phyloP scores from a whole-genome alignment of 2,329 filamentous ascomycete species.

The Colletotrichum theobromicola region DNA sequence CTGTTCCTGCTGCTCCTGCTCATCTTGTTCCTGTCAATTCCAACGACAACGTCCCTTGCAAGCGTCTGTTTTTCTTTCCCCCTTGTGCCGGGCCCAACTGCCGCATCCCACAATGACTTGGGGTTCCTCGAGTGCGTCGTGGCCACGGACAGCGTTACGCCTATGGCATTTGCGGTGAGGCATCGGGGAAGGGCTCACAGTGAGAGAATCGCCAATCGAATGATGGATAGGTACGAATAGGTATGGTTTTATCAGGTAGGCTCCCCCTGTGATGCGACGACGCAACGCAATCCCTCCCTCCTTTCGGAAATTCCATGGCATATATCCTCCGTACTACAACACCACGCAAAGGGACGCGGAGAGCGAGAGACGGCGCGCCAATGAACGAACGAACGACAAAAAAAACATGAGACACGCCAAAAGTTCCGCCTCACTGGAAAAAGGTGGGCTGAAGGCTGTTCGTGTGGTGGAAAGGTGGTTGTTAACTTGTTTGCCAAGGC shows the following conservation, averaged over 20 bases:
- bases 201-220: neutral
- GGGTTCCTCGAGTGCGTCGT: neutral
- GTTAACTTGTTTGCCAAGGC: neutral
- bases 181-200: neutral
- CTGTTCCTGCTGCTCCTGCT: neutral
- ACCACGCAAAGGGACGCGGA: neutral
- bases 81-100: neutral
- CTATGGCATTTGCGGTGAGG: neutral
- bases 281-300: neutral
- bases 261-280: neutral
- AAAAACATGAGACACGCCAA: constrained; percentile 17
- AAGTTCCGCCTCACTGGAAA: constrained; percentile 19
- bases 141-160: neutral
- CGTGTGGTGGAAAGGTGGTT: no score
- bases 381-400: neutral
- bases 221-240: neutral
- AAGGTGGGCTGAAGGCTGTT: neutral
- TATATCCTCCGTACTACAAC: no score
- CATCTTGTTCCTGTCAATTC: no score
- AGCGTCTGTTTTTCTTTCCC: neutral
- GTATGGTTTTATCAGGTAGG: neutral
- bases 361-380: no score
- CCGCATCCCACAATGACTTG: neutral
- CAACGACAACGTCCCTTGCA: neutral
- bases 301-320: neutral